phyloP scores from a whole-genome alignment of 805 yeast species.

The Barnettozyma wickerhamii region DNA sequence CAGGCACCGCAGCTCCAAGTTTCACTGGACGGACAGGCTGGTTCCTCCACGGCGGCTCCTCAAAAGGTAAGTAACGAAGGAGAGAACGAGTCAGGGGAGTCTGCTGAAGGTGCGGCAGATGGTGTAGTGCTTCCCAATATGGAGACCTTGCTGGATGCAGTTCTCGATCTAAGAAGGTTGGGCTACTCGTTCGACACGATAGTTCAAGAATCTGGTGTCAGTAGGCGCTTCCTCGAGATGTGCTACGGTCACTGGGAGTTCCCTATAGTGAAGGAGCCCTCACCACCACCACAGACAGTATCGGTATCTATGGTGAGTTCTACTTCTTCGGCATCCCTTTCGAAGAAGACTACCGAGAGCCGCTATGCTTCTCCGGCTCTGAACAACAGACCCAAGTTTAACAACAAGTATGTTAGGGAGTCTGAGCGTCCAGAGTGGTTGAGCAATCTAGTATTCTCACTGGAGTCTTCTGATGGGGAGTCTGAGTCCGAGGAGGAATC shows the following conservation, averaged over 20 bases:
- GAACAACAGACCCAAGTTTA: constrained; percentile 9
- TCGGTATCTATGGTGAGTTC: not conserved
- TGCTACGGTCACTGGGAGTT: constrained; percentile 19
- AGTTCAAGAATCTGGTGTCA: constrained; percentile 13
- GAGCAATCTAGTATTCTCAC: constrained; percentile 20
- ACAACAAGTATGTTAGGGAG: constrained; percentile 14
- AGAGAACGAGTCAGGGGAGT: not conserved
- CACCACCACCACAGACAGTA: not conserved
- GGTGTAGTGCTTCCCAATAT: constrained; percentile 1
- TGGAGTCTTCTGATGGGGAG: constrained; percentile 21
- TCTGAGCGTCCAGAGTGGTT: constrained; percentile 23
- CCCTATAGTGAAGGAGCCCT: constrained; percentile 10
- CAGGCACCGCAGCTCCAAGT: not conserved
- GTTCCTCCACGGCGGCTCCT: no score
- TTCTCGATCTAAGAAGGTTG: constrained; percentile 22
- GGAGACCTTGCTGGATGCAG: constrained; percentile 13
- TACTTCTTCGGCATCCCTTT: no score
- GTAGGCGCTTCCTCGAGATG: constrained; percentile 14
- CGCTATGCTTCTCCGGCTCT: not conserved
- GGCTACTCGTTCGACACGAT: constrained; percentile 23
- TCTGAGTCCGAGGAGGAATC: constrained; percentile 10
- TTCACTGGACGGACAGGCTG: no score
- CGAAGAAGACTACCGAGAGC: not conserved
- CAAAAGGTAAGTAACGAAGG: not conserved
- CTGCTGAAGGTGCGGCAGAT: no score